phyloP scores from a whole-genome alignment of 106 monocot genomes.

The Chionographis japonica region DNA sequence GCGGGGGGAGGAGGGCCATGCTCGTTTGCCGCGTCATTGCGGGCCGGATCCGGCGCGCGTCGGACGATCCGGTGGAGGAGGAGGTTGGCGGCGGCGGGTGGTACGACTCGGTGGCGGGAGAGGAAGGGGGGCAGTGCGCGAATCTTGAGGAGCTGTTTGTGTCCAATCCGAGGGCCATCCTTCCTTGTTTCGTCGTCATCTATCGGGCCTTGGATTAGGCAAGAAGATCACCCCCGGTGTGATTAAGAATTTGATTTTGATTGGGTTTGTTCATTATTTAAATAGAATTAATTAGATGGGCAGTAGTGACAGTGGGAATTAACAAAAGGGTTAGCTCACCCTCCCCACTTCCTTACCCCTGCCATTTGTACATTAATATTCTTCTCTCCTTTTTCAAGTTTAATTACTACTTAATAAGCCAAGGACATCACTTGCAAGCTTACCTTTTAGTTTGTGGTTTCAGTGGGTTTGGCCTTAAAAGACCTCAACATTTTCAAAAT shows the following conservation, averaged over 20 bases:
- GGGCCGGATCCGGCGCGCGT: slow-evolving; percentile 40
- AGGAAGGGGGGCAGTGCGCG: slow-evolving; percentile 13
- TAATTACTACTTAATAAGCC: no score
- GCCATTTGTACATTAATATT: no score
- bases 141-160: slow-evolving; percentile 84
- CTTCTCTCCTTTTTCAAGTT: no score
- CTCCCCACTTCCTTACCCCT: no score
- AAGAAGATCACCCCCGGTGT: background rate
- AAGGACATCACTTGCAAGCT: no score
- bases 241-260: no score
- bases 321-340: no score
- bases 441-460: no score
- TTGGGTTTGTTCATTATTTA: no score
- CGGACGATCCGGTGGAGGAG: slow-evolving; percentile 4
- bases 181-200: slow-evolving; percentile 90
- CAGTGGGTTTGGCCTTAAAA: no score
- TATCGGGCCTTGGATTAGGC: slow-evolving; percentile 45
- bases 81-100: background rate
- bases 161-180: slow-evolving; percentile 68
- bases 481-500: no score
- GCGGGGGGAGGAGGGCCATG: slow-evolving; percentile 45
- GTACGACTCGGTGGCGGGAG: slow-evolving; percentile 52
- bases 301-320: no score
- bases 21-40: slow-evolving; percentile 93
- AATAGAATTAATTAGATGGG: background rate